Conservation (phyloP, 1,284 basidiomycete genomes). For the Kwoniella shivajii region DNA sequence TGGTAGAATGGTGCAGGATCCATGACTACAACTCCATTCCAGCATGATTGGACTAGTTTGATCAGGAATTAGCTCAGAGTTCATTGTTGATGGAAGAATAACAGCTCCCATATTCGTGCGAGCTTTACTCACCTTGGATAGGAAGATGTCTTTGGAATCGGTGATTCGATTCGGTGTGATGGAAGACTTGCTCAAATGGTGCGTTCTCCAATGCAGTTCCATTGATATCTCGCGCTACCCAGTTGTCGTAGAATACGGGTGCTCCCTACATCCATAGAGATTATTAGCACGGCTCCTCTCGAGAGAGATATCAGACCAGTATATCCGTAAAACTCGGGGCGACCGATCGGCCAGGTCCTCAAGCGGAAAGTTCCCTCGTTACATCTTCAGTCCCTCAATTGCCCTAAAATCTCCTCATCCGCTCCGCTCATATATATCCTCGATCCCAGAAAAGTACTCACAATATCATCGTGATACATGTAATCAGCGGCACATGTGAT, state of each 20-base stretch:
- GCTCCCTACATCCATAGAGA: too few species aligned
- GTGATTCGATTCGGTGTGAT: conserved; percentile 69
- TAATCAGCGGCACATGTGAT: conserved; percentile 96
- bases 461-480: conserved; percentile 94
- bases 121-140: conserved; percentile 62
- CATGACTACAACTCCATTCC: conserved; percentile 92
- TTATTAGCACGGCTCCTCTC: too few species aligned
- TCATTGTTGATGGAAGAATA: neutral
- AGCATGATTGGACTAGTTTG: conserved; percentile 78
- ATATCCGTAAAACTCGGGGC: neutral
- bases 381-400: too few species aligned
- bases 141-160: conserved; percentile 89
- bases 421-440: too few species aligned
- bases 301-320: neutral
- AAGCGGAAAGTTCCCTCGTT: too few species aligned
- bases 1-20: conserved; percentile 91
- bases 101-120: neutral
- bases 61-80: neutral
- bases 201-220: conserved; percentile 95
- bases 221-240: conserved; percentile 96
- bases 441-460: too few species aligned
- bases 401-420: too few species aligned
- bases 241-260: conserved; percentile 96
- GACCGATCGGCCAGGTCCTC: too few species aligned
- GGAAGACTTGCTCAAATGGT: conserved; percentile 90